Base-by-base conservation (phyloP, 2,329 filamentous ascomycete species). In the Verticillium isaacii region DNA sequence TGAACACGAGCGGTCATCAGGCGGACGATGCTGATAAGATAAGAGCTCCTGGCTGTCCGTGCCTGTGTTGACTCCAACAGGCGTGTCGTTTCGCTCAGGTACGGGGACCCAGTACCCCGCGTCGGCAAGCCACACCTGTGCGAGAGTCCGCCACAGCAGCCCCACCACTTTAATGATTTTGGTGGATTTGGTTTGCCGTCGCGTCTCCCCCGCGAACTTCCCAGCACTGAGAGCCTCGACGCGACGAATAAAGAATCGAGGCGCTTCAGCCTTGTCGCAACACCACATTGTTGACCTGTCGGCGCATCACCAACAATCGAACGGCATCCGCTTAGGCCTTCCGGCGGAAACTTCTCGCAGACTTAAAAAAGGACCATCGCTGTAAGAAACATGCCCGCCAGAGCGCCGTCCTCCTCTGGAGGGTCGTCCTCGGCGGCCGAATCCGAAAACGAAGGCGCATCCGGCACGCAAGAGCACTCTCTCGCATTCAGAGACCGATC, bases 171-270 rank as follows among this genome's bases (percentile, higher is more conserved):
- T 52, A 52, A 52, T 25, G 45, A 8, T 14, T 11, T 19, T 14
- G 8, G 45, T 52, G 45, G 45, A 52, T 25, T 25, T 11, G 19
- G 45, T 25, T 52, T 25, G 45, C 45, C 12, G 45, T 23, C 45
- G 45, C 45, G 45, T 52, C 45, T 52, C 45, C 45, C 45, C 45
- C 37, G 6, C 12, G 14, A 17, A 41, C 14, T 12, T 41, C 23
- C 45, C n/a, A 25, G n/a, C n/a, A 23, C 19, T 11, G 37, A 9
- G 19, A 52, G 45, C 19, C 45, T 52, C n/a, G 45, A 52, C 45
- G 45, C 57, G 71, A 74, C 58, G 73, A 71, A 60, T 65, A 70
- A 69, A 56, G 66, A 60, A 59, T 60, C 23, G 63, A 64, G 56
- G 52, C 55, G 34, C 45, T 52, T 25, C 19, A 52, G 19, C 45